Base-by-base conservation (phyloP, 192 early-diverging fungal genomes). In the Coemansia sp. region DNA sequence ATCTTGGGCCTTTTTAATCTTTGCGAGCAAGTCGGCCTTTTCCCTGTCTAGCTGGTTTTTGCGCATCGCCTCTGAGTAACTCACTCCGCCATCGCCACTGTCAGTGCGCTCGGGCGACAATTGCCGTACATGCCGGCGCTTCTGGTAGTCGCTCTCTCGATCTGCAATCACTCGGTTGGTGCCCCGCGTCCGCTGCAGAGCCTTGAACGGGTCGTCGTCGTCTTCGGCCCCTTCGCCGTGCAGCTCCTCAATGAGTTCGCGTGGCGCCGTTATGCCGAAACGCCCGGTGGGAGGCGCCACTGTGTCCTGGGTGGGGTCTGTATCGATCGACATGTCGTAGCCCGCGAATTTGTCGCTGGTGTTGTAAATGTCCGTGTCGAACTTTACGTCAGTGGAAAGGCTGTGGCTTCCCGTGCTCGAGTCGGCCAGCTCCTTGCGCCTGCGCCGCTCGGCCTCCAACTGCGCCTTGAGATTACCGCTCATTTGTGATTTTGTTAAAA, bases 41-140 rank as follows among this genome's bases (percentile, higher is more conserved):
- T 98, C 94, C 6, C 86, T 85, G 26, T 97, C 95, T 26, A 97
- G 76, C 58, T 95, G 93, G 7, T 86, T 87, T 67, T 94, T 89
- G 61, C 84, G 85, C 89, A 96, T 92, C 14, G 94, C 88, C 63
- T 97, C 94, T 11, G 88, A 76, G 70, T 98, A 98, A 2, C 88
- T 86, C 41, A 90, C 66, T 0, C 86, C 81, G 28, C 87, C 87
- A 12, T 64, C 78, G 12, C 53, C 70, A 2, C 56, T 62, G 67
- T 97, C 94, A 16, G 71, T 77, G 14, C 92, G 83, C 38, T 91
- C 89, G 6, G 94, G 93, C 6, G 95, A 95, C 18, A 99, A 86
- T 25, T 76, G 72, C 9, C 97, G 85, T 52, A 86, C 88, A 39
- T 86, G 85, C 23, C 95, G 76, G n/a, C 93, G 87, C 61, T 85